These are phyloP conservation scores for Brassica cretica DNA, from an alignment of 345 rosid genomes.

Conservation along the genomic window DNA sequence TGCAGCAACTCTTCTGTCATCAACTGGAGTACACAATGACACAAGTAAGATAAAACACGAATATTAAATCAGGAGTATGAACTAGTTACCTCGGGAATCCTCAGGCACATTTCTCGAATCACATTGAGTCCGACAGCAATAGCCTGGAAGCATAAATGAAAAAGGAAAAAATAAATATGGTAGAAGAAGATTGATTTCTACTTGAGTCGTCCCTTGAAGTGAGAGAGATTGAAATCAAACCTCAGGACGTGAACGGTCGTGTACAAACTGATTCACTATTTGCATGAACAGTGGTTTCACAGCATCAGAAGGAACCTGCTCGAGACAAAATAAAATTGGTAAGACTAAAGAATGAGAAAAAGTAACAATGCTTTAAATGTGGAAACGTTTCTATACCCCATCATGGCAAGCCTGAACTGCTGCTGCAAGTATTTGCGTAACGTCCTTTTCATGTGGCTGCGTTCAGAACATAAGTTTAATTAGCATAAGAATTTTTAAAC, in stretches of 20 bases:
- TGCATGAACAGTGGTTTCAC: slow-evolving; percentile 91
- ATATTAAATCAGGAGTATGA: neutral
- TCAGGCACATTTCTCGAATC: slow-evolving; percentile 87
- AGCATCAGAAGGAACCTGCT: slow-evolving; percentile 97
- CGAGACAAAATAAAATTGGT: slow-evolving; percentile 9
- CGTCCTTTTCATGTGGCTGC: slow-evolving; percentile 94
- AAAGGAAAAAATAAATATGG: neutral
- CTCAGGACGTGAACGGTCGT: slow-evolving; percentile 91
- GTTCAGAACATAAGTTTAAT: slow-evolving; percentile 23
- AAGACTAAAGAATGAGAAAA: slow-evolving; percentile 2
- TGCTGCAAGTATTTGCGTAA: slow-evolving; percentile 89
- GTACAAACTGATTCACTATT: slow-evolving; percentile 92
- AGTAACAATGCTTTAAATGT: neutral
- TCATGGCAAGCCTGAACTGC: slow-evolving; percentile 98
- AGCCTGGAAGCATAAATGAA: slow-evolving; percentile 48
- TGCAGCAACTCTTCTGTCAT: slow-evolving; percentile 95
- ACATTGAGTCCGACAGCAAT: slow-evolving; percentile 93
- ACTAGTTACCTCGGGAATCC: slow-evolving; percentile 76
- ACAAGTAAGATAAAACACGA: slow-evolving; percentile 4
- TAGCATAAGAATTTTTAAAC: neutral
- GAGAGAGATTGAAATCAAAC: slow-evolving; percentile 40
- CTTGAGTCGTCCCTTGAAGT: neutral
- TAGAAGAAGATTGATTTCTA: slow-evolving; percentile 10
- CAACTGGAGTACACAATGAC: slow-evolving; percentile 52
- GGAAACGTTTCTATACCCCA: slow-evolving; percentile 60